These are phyloP conservation scores for Calophaca sinica DNA, from an alignment of 306 rosid species.

Conservation along the genomic window DNA sequence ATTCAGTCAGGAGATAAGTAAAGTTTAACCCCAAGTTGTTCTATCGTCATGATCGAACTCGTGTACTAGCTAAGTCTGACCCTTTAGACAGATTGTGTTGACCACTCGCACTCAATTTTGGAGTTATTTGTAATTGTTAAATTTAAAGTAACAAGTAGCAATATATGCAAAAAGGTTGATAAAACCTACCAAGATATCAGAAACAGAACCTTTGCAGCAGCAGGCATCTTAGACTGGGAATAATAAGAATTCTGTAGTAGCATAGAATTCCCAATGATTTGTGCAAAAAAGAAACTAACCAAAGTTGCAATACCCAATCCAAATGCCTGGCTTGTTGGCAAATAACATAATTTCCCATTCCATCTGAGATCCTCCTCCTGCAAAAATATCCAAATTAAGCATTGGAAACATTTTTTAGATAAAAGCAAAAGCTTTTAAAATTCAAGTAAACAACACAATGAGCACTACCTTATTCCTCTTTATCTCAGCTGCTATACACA, in stretches of 20 bases:
- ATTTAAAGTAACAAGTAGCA: neutral
- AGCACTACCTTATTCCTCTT: slow-evolving; percentile 58
- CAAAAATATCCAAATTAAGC: neutral
- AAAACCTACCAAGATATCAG: slow-evolving; percentile 70
- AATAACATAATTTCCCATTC: slow-evolving; percentile 62
- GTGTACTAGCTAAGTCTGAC: too few relatives aligned
- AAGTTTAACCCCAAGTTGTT: too few relatives aligned
- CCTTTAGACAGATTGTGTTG: too few relatives aligned
- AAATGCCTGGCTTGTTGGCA: slow-evolving; percentile 68
- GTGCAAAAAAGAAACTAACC: slow-evolving; percentile 62
- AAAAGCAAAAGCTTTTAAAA: neutral
- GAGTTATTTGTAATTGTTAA: neutral
- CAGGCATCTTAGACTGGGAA: slow-evolving; percentile 46
- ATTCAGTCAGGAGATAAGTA: too few relatives aligned
- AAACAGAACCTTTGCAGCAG: slow-evolving; percentile 51
- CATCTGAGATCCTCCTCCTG: slow-evolving; percentile 64
- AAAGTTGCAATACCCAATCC: slow-evolving; percentile 72
- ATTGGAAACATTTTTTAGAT: neutral
- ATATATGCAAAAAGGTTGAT: slow-evolving; percentile 14
- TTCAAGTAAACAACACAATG: neutral
- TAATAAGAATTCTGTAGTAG: slow-evolving; percentile 46
- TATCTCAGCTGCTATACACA: slow-evolving; percentile 72
- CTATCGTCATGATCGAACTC: too few relatives aligned
- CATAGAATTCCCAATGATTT: slow-evolving; percentile 59
- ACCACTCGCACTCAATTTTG: too few relatives aligned